Base-by-base conservation (phyloP, 768 basidiomycete genomes). In the Saitozyma sp. region DNA sequence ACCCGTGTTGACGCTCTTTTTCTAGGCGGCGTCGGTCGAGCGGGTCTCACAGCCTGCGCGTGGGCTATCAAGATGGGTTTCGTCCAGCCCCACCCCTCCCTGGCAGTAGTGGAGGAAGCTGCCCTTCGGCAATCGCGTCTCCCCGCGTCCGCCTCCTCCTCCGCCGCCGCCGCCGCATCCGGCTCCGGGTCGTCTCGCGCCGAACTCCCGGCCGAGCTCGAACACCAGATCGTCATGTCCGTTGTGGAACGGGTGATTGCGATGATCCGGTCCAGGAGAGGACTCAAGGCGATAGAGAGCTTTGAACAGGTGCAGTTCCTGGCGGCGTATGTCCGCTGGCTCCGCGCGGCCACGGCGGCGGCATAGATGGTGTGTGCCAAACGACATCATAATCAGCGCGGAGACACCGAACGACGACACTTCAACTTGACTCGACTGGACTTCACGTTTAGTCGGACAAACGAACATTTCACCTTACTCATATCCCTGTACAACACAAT, bases 51-150 rank as follows among this genome's bases (percentile, higher is more conserved):
- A 50, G 93, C 92, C 1, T 91, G 89, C 68, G 92, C 90, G 71
- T 97, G 94, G 94, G 84, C 90, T 76, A 83, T 95, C 62, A 91
- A 90, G 77, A 86, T 96, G 64, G 94, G 93, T 5, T 83, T 96
- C n/a, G 73, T 94, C 85, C 71, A 90, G 86, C 37, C 89, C 85
- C 87, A 80, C 84, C 59, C 73, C 10, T 74, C 74, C 42, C 60
- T 71, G n/a, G 43, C 56, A 29, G 19, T 69, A 1, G 65, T 68
- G 45, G 70, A 70, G 54, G 64, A 63, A 43, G 57, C 62, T 9
- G 59, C 66, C 16, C 39, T 20, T 7, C 50, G 60, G 17, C 59
- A 64, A 39, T 40, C 48, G 8, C 50, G 56, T 1, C 17, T 56
- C 10, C 60, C 49, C 9, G 37, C 41, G 8, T 52, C 57, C 29